Percentiles rank a stretch among this genome's conserved stretches.
Conservation (phyloP, 1,139 yeast genomes). For the Scheffersomyces cryptocercus region DNA sequence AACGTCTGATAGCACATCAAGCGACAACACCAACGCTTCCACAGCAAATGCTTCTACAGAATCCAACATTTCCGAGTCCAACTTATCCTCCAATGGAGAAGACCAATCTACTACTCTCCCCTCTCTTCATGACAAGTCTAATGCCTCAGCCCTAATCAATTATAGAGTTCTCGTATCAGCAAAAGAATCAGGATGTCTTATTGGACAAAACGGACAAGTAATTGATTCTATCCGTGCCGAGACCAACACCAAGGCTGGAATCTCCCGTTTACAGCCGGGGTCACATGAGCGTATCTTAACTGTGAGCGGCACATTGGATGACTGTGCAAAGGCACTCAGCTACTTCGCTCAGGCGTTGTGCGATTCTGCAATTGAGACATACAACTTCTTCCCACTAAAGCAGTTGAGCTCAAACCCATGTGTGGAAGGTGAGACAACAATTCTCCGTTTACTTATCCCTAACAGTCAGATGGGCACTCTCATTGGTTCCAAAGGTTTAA, state of each 20-base stretch:
- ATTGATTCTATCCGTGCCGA: slow-evolving; percentile 77
- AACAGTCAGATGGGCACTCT: slow-evolving; percentile 90
- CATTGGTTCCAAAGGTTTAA: slow-evolving; percentile 81
- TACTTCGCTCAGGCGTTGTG: slow-evolving; percentile 68
- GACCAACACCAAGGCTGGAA: slow-evolving; percentile 86
- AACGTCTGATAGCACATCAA: background rate
- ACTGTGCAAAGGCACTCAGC: slow-evolving; percentile 71
- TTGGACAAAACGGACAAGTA: slow-evolving; percentile 83
- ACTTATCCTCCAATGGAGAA: slow-evolving; percentile 1
- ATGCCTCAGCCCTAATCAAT: slow-evolving; percentile 46
- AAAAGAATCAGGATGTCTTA: slow-evolving; percentile 88
- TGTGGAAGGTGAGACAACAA: slow-evolving; percentile 53
- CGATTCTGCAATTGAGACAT: slow-evolving; percentile 35
- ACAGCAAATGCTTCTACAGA: slow-evolving; percentile 1
- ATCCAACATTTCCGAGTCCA: slow-evolving; percentile 9
- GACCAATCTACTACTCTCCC: slow-evolving; percentile 28
- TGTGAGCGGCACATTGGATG: slow-evolving; percentile 75
- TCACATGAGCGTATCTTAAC: slow-evolving; percentile 84
- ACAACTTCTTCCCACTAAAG: slow-evolving; percentile 63
- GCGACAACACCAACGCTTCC: too few relatives aligned
- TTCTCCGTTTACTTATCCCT: slow-evolving; percentile 73
- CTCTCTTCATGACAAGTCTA: slow-evolving; percentile 28
- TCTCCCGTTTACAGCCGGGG: slow-evolving; percentile 78
- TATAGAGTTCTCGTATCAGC: slow-evolving; percentile 76
- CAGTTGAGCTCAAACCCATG: slow-evolving; percentile 54